phyloP scores from a whole-genome alignment of 2,329 filamentous ascomycete species.

The Delphinella strobiligena region DNA sequence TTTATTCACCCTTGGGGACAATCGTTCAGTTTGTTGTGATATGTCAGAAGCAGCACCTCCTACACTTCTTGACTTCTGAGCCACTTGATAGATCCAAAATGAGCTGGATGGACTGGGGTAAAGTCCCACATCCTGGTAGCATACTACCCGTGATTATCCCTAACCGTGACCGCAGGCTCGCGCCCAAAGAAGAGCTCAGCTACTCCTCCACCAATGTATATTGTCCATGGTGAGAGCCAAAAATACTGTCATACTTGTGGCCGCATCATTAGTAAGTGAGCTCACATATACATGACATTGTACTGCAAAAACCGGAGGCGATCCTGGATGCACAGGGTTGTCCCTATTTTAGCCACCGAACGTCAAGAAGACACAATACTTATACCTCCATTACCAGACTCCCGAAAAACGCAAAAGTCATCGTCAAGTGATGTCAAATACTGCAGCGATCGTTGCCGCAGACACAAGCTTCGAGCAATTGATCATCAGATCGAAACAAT shows the following conservation, averaged over 20 bases:
- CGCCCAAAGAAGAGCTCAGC: slow-evolving; percentile 28
- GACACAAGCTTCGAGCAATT: slow-evolving; percentile 35
- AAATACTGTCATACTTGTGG: slow-evolving; percentile 48
- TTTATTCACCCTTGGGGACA: no score
- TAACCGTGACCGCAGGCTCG: slow-evolving; percentile 18
- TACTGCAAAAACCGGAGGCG: no score
- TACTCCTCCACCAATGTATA: slow-evolving; percentile 43
- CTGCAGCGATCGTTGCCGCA: slow-evolving; percentile 44
- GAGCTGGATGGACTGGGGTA: slow-evolving; percentile 9
- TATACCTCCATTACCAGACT: slow-evolving; percentile 8
- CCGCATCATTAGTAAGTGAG: slow-evolving; percentile 38
- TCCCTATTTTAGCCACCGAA: no score
- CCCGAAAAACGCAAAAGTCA: slow-evolving; percentile 18
- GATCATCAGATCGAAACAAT: slow-evolving; percentile 42
- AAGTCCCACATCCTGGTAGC: neutral
- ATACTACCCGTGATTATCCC: neutral
- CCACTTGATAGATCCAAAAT: no score
- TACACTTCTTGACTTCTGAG: no score
- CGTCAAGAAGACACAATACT: neutral
- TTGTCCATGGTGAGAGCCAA: slow-evolving; percentile 35
- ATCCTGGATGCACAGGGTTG: no score
- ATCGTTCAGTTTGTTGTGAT: no score
- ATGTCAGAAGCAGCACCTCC: no score
- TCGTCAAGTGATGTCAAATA: slow-evolving; percentile 35
- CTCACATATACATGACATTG: no score